Conservation (phyloP, 176 grass and related monocot genomes). For the maize (Zea mays) region DNA sequence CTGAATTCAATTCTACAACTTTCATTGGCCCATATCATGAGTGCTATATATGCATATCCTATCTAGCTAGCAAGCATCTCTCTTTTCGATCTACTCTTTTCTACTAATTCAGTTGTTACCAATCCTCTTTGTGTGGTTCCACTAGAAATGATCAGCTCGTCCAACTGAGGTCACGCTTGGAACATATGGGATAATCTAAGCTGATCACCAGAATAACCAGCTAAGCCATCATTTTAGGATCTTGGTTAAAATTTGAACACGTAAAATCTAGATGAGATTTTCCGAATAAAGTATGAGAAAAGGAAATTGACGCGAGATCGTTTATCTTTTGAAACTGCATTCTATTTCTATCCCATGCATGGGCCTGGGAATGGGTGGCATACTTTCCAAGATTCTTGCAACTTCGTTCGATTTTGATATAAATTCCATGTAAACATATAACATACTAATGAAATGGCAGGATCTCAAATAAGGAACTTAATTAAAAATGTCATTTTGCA, state of each 20-base stretch:
- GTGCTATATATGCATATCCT: background rate
- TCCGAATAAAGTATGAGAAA: background rate
- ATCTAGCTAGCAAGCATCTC: background rate
- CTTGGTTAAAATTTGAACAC: background rate
- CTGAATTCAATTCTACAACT: background rate
- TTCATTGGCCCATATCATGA: too few species aligned
- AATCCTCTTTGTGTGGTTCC: background rate
- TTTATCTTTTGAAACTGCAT: background rate
- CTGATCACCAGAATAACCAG: background rate
- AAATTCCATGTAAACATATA: background rate
- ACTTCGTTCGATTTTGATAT: background rate
- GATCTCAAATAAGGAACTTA: background rate
- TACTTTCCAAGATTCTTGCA: constrained; percentile 3
- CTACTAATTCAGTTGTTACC: background rate
- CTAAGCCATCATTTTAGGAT: background rate
- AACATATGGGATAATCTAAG: background rate
- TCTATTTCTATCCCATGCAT: background rate
- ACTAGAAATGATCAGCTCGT: background rate
- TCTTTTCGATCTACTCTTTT: background rate
- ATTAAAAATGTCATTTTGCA: background rate
- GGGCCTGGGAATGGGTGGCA: background rate
- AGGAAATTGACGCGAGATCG: background rate
- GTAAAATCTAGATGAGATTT: background rate
- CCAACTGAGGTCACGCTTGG: background rate
- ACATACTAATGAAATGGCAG: background rate